Evolutionary conservation across 2,329 filamentous ascomycete species (phyloP).

Genomic region (Xylariaceae sp.): DNA sequence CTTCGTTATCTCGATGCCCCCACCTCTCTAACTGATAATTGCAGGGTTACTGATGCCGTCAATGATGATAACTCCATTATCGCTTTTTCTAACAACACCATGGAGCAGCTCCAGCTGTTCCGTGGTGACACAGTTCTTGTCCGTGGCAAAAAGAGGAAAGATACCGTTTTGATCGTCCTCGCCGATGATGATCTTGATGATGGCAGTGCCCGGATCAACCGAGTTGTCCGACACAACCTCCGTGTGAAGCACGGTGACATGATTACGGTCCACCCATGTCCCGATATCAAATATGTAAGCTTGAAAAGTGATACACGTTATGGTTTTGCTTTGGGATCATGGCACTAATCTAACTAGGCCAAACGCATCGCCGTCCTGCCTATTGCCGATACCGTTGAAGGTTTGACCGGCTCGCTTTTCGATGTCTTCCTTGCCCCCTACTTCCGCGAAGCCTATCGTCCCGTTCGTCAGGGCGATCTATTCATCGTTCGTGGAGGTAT

Average conservation of each 20-base stretch:
- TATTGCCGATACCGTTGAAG: slow-evolving; percentile 96
- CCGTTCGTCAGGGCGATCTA: slow-evolving; percentile 92
- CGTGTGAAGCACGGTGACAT: slow-evolving; percentile 98
- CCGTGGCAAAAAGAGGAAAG: slow-evolving; percentile 99
- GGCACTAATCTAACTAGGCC: slow-evolving; percentile 54
- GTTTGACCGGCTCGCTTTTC: slow-evolving; percentile 94
- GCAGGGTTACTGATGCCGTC: slow-evolving; percentile 91
- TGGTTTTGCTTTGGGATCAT: not conserved
- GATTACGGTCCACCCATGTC: slow-evolving; percentile 94
- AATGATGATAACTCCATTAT: slow-evolving; percentile 99
- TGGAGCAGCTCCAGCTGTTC: slow-evolving; percentile 98
- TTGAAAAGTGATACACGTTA: not conserved
- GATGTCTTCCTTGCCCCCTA: slow-evolving; percentile 99
- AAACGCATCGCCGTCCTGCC: slow-evolving; percentile 98
- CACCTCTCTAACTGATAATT: slow-evolving; percentile 22
- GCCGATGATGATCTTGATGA: slow-evolving; percentile 98
- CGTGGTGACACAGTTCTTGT: slow-evolving; percentile 96
- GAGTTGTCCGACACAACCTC: slow-evolving; percentile 96
- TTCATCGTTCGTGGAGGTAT: slow-evolving; percentile 98
- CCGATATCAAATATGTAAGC: slow-evolving; percentile 99
- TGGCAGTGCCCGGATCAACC: slow-evolving; percentile 94
- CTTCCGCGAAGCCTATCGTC: slow-evolving; percentile 98
- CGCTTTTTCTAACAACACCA: slow-evolving; percentile 94
- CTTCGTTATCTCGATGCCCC: not conserved
- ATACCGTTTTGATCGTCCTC: slow-evolving; percentile 95